These are phyloP conservation scores for Pythium dissotocum DNA, from an alignment of 352 stramenopile genomes.

Conservation along the genomic window DNA sequence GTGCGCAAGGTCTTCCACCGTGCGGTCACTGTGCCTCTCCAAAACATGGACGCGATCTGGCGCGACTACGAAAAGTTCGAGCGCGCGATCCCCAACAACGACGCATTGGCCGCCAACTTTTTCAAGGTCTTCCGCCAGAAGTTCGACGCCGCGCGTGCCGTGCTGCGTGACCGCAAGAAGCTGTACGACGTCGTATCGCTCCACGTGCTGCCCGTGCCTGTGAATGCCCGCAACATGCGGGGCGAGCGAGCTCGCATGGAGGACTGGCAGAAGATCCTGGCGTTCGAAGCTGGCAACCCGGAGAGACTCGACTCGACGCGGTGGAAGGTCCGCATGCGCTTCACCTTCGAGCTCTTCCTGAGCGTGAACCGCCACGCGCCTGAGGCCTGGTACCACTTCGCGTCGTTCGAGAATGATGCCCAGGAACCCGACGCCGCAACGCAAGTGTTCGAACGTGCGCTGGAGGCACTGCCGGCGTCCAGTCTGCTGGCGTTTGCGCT, in stretches of 20 bases:
- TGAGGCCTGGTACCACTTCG: constrained; percentile 88
- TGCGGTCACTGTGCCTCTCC: constrained; percentile 71
- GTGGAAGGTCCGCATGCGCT: constrained; percentile 79
- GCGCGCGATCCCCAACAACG: constrained; percentile 86
- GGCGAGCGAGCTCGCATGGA: constrained; percentile 55
- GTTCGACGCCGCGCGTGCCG: constrained; percentile 76
- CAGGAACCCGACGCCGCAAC: constrained; percentile 72
- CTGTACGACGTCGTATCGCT: constrained; percentile 77
- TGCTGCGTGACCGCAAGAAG: constrained; percentile 85
- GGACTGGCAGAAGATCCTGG: constrained; percentile 78
- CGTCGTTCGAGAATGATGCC: constrained; percentile 73
- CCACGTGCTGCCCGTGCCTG: constrained; percentile 63
- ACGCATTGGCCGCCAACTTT: constrained; percentile 82
- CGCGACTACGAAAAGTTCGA: constrained; percentile 90
- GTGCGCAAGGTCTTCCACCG: constrained; percentile 87
- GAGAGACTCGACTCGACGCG: constrained; percentile 80
- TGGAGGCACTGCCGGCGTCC: constrained; percentile 82
- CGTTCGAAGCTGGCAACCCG: constrained; percentile 78
- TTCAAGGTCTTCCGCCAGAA: constrained; percentile 88
- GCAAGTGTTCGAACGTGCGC: constrained; percentile 64
- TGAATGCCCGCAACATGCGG: constrained; percentile 32
- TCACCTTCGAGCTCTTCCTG: constrained; percentile 82
- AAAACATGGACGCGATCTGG: constrained; percentile 82
- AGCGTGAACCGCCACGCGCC: constrained; percentile 76
- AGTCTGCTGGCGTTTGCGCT: constrained; percentile 79